These are phyloP conservation scores for Globisporangium polare DNA, from an alignment of 352 stramenopile genomes.

Conservation along the genomic window DNA sequence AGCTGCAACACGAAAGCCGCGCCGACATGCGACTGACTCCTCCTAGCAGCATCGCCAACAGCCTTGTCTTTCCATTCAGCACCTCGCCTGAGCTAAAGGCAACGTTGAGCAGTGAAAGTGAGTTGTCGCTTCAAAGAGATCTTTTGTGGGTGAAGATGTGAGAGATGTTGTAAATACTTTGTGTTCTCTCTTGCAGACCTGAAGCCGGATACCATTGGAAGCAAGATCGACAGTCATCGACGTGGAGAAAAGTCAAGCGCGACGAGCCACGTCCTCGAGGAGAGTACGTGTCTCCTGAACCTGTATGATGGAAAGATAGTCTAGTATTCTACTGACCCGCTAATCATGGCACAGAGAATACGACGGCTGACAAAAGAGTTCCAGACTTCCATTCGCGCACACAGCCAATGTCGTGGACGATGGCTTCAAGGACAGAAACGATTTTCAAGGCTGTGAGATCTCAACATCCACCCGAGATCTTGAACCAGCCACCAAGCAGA, in stretches of 20 bases:
- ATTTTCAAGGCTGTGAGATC: constrained; percentile 1
- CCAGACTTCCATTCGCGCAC: background rate
- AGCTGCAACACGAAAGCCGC: constrained; percentile 12
- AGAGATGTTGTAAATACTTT: no score
- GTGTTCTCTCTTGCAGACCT: no score
- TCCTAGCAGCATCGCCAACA: background rate
- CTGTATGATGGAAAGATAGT: no score
- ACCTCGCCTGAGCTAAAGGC: background rate
- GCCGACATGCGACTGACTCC: background rate
- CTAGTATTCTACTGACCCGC: no score
- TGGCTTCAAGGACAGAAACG: constrained; percentile 32
- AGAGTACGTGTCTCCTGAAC: background rate
- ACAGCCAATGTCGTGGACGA: constrained; percentile 25
- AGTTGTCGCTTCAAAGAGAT: background rate
- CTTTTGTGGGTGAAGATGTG: no score
- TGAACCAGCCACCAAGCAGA: background rate
- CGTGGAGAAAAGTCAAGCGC: background rate
- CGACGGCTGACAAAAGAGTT: background rate
- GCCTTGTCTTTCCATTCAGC: background rate
- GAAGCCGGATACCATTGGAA: background rate
- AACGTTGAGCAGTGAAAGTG: background rate
- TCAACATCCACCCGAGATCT: background rate
- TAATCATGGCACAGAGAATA: constrained; percentile 1
- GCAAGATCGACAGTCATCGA: background rate
- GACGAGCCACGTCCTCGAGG: background rate